Evolutionary conservation across 2,329 filamentous ascomycete genomes (phyloP).

Genomic region (Colletotrichum sp.): DNA sequence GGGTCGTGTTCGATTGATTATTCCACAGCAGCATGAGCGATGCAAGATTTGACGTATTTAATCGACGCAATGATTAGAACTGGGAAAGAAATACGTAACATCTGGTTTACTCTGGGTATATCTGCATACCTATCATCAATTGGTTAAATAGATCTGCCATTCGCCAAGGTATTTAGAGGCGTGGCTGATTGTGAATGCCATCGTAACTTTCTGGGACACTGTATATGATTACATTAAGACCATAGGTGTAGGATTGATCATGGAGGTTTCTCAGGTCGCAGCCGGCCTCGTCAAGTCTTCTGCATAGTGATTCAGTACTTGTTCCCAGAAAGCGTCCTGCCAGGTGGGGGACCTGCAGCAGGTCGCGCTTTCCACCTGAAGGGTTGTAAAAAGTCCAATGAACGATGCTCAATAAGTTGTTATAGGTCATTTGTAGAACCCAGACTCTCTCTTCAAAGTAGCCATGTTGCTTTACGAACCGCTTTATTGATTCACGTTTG

Average conservation of each 20-base stretch:
- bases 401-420: too few relatives aligned
- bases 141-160: not conserved
- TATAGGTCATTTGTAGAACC: too few relatives aligned
- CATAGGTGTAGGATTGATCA: not conserved
- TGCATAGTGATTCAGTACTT: not conserved
- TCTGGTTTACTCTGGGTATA: not conserved
- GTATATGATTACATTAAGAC: not conserved
- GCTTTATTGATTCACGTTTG: too few relatives aligned
- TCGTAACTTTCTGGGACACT: not conserved
- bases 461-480: too few relatives aligned
- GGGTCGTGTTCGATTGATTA: not conserved
- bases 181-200: not conserved
- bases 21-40: not conserved
- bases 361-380: too few relatives aligned
- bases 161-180: not conserved
- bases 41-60: not conserved
- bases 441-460: too few relatives aligned
- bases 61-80: not conserved
- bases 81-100: not conserved
- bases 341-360: too few relatives aligned
- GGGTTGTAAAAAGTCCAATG: too few relatives aligned
- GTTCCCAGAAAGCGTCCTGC: too few relatives aligned
- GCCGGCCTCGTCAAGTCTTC: not conserved
- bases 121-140: not conserved
- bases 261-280: not conserved